Conservation (phyloP, 768 basidiomycete species). For the Artomyces pyxidatus region DNA sequence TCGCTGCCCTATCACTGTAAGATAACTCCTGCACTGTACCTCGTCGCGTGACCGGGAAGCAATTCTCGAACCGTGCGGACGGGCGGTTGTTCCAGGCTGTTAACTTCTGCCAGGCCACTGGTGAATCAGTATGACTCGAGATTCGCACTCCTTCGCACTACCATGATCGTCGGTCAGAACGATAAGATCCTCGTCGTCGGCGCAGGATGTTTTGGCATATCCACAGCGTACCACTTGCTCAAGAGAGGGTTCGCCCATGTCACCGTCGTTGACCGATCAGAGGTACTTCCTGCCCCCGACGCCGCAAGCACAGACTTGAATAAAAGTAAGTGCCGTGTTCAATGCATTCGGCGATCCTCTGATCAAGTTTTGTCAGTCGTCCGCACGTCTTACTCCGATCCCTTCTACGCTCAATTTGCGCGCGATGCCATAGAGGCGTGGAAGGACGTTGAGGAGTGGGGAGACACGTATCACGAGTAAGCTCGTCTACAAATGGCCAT, state of each 20-base stretch:
- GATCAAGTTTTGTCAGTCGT: slow-evolving; percentile 44
- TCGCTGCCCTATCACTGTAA: too few relatives aligned
- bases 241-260: slow-evolving; percentile 58
- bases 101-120: too few relatives aligned
- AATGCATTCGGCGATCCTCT: background rate
- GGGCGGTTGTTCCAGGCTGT: too few relatives aligned
- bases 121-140: too few relatives aligned
- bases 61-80: too few relatives aligned
- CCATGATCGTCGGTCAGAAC: slow-evolving; percentile 16
- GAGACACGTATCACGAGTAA: slow-evolving; percentile 78
- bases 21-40: too few relatives aligned
- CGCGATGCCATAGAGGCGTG: slow-evolving; percentile 71
- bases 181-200: slow-evolving; percentile 57
- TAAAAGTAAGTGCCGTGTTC: slow-evolving; percentile 24
- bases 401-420: slow-evolving; percentile 62
- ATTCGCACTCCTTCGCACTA: background rate
- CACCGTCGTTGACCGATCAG: slow-evolving; percentile 68
- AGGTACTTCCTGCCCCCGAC: slow-evolving; percentile 68
- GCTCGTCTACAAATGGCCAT: background rate
- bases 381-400: slow-evolving; percentile 63
- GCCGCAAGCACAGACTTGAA: slow-evolving; percentile 59
- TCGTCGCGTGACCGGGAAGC: too few relatives aligned
- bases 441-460: slow-evolving; percentile 59
- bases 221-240: slow-evolving; percentile 77
- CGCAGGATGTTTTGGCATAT: slow-evolving; percentile 81